A percentile compares a stretch with the other conserved stretches of the same genome.
phyloP scores from a whole-genome alignment of 2,329 filamentous ascomycete species.

The Parascedosporium putredinis region DNA sequence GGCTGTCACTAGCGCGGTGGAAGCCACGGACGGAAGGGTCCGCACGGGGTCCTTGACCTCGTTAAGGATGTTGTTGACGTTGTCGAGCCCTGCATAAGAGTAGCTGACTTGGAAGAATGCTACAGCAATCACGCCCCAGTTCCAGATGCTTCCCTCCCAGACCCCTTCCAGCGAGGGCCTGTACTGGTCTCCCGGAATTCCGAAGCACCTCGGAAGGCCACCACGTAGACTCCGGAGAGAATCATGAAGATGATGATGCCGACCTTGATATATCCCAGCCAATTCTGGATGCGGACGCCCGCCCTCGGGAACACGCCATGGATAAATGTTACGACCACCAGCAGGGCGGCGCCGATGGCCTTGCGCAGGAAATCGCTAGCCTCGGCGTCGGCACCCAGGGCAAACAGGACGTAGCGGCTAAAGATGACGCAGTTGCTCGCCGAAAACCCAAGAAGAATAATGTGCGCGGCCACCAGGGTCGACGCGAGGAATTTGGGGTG shows the following conservation, averaged over 20 bases:
- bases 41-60: conserved; percentile 59
- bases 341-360: conserved; percentile 42
- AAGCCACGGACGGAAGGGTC: conserved; percentile 52
- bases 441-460: conserved; percentile 55
- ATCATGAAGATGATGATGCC: conserved; percentile 51
- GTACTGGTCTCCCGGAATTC: conserved; percentile 7
- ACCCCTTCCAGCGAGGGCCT: conserved; percentile 37
- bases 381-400: conserved; percentile 35
- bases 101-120: conserved; percentile 60
- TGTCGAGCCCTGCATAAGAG: conserved; percentile 56
- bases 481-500: conserved; percentile 54
- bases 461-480: conserved; percentile 52
- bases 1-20: conserved; percentile 49
- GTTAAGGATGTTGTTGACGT: conserved; percentile 60
- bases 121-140: conserved; percentile 56
- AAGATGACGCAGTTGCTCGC: conserved; percentile 63
- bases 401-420: conserved; percentile 54
- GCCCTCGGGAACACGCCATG: conserved; percentile 48
- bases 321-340: conserved; percentile 46
- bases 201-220: conserved; percentile 30
- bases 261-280: conserved; percentile 54
- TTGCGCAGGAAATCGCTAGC: conserved; percentile 42
- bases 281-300: conserved; percentile 50
- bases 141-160: conserved; percentile 59
- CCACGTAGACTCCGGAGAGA: conserved; percentile 47